Evolutionary conservation across 257 asterid genomes (phyloP).

Genomic region (Nicotiana otophora): DNA sequence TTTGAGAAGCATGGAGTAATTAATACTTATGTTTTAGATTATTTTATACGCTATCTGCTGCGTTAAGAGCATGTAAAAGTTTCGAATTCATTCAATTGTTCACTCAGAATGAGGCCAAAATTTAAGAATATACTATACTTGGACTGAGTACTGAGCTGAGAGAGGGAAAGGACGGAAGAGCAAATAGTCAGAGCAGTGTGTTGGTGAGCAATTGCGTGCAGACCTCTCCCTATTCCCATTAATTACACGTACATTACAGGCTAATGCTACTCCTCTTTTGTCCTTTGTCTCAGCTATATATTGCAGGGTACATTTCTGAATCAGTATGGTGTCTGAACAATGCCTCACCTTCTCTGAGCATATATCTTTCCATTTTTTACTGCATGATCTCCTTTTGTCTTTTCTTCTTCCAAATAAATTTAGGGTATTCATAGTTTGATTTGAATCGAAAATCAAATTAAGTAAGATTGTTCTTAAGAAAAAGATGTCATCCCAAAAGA

Average conservation of each 20-base stretch:
- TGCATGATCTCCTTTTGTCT: neutral
- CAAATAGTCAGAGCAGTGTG: slow-evolving; percentile 13
- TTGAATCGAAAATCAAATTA: too few relatives aligned
- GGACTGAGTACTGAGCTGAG: neutral
- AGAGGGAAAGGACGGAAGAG: neutral
- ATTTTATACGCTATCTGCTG: too few relatives aligned
- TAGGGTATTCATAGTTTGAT: too few relatives aligned
- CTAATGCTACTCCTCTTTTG: neutral
- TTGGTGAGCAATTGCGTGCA: slow-evolving; percentile 25
- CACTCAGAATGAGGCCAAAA: neutral
- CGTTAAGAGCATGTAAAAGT: too few relatives aligned
- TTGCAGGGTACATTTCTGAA: slow-evolving; percentile 6
- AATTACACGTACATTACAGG: neutral
- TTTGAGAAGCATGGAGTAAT: too few relatives aligned
- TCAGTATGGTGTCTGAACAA: neutral
- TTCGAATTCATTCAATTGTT: neutral
- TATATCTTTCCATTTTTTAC: neutral
- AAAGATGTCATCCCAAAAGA: too few relatives aligned
- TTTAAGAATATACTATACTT: neutral
- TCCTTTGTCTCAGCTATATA: neutral
- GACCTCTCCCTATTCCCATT: slow-evolving; percentile 12
- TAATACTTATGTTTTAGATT: too few relatives aligned
- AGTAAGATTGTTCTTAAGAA: too few relatives aligned
- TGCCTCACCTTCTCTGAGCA: neutral
- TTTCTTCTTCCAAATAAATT: neutral